phyloP scores from a whole-genome alignment of 2,329 filamentous ascomycete species.

The Claviceps fusiformis region DNA sequence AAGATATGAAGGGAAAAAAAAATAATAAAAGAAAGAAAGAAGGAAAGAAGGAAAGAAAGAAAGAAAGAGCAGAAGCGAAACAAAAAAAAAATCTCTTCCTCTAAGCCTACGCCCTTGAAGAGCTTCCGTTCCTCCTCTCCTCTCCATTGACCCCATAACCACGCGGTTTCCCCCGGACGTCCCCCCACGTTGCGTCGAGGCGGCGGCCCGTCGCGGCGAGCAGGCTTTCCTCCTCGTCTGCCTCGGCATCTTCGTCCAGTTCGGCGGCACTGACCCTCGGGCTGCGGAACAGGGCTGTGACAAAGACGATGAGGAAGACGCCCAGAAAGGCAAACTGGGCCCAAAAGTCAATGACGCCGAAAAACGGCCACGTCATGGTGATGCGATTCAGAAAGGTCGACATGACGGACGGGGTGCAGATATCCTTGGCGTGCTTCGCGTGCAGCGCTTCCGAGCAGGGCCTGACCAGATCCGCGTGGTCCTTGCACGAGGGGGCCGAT shows the following conservation, averaged over 20 bases:
- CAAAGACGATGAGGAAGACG: slow-evolving; percentile 69
- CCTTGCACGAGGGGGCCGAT: slow-evolving; percentile 60
- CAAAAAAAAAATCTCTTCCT: neutral
- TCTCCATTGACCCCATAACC: slow-evolving; percentile 9
- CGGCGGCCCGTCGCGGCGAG: slow-evolving; percentile 70
- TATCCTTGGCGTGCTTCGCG: slow-evolving; percentile 56
- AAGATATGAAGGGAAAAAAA: too few relatives aligned
- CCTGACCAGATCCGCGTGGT: slow-evolving; percentile 57
- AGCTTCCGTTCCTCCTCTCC: slow-evolving; percentile 4
- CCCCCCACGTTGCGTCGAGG: slow-evolving; percentile 79
- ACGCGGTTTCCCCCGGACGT: slow-evolving; percentile 50
- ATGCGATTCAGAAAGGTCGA: slow-evolving; percentile 89
- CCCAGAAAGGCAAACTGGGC: slow-evolving; percentile 84
- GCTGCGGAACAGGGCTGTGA: slow-evolving; percentile 66
- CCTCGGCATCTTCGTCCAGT: slow-evolving; percentile 78
- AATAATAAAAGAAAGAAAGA: too few relatives aligned
- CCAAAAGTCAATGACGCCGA: slow-evolving; percentile 90
- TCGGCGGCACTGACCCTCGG: slow-evolving; percentile 64
- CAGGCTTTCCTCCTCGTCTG: slow-evolving; percentile 85
- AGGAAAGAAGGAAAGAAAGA: too few relatives aligned
- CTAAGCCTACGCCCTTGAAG: neutral
- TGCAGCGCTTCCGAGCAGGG: slow-evolving; percentile 68
- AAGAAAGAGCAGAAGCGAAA: neutral
- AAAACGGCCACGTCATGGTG: slow-evolving; percentile 88
- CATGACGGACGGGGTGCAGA: slow-evolving; percentile 84